phyloP scores from a whole-genome alignment of 306 rosid species.

The Cucumis melo region DNA sequence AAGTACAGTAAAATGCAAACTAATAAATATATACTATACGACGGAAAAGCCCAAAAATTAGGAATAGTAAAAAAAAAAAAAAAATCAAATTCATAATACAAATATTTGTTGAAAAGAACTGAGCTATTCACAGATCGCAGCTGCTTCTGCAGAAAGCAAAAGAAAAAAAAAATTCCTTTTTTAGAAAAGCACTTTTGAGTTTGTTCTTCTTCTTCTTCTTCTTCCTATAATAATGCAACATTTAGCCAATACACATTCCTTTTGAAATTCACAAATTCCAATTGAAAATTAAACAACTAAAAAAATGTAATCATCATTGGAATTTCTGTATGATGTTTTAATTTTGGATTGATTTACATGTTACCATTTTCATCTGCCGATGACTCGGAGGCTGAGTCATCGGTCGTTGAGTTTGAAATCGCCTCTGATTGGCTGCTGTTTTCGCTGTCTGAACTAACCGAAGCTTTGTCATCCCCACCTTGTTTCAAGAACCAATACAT shows the following conservation, averaged over 20 bases:
- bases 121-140: slow-evolving; percentile 1
- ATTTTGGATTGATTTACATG: slow-evolving; percentile 27
- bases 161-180: not conserved
- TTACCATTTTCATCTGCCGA: slow-evolving; percentile 57
- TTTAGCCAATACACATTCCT: not conserved
- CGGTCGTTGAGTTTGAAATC: slow-evolving; percentile 60
- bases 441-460: slow-evolving; percentile 59
- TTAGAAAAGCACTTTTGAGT: not conserved
- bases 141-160: not conserved
- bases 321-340: not conserved
- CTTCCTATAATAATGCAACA: not conserved
- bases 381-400: slow-evolving; percentile 88
- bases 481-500: slow-evolving; percentile 89
- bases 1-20: not conserved
- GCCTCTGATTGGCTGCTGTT: slow-evolving; percentile 66
- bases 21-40: not conserved
- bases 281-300: not conserved
- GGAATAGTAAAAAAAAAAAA: not conserved
- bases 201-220: not conserved
- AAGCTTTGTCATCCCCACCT: slow-evolving; percentile 49
- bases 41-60: not conserved
- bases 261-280: slow-evolving; percentile 5
- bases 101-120: not conserved
- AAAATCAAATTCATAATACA: not conserved
- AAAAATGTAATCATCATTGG: slow-evolving; percentile 2